phyloP scores from a whole-genome alignment of 2,329 filamentous ascomycete species.

The Tolypocladium nubicola region DNA sequence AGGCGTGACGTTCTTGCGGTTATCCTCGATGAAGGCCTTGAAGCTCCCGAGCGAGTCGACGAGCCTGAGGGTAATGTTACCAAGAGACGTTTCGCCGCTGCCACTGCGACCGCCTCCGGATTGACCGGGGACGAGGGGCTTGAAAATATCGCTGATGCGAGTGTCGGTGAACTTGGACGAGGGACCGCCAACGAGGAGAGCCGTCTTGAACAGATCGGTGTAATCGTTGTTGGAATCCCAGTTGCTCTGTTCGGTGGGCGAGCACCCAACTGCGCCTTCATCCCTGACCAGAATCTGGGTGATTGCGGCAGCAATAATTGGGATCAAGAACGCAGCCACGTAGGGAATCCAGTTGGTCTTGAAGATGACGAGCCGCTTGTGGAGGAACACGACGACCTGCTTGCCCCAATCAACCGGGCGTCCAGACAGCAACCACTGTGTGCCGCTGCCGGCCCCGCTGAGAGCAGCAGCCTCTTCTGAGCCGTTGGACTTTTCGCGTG shows the following conservation, averaged over 20 bases:
- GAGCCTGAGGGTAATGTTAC: slow-evolving; percentile 19
- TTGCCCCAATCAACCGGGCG: slow-evolving; percentile 47
- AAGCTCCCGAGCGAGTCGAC: slow-evolving; percentile 61
- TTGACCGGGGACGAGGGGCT: slow-evolving; percentile 26
- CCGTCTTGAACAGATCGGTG: slow-evolving; percentile 11
- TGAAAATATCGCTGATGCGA: slow-evolving; percentile 22
- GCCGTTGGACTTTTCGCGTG: background rate
- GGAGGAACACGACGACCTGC: slow-evolving; percentile 66
- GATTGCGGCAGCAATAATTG: slow-evolving; percentile 68
- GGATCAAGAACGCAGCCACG: slow-evolving; percentile 62
- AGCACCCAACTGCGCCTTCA: slow-evolving; percentile 42
- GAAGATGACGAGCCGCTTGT: slow-evolving; percentile 67
- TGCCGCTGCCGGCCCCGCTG: background rate
- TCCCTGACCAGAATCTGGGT: slow-evolving; percentile 64
- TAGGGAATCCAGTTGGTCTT: slow-evolving; percentile 72
- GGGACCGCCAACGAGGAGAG: slow-evolving; percentile 17
- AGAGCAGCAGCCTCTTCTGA: background rate
- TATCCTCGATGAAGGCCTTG: slow-evolving; percentile 48
- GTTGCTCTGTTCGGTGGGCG: slow-evolving; percentile 33
- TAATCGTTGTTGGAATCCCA: slow-evolving; percentile 15
- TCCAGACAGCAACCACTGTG: background rate
- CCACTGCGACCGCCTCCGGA: slow-evolving; percentile 4
- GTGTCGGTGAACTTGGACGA: slow-evolving; percentile 23
- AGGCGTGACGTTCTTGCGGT: slow-evolving; percentile 59
- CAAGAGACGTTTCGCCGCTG: slow-evolving; percentile 3